Conservation (phyloP, 257 asterid genomes). For the Solanum virginianum region DNA sequence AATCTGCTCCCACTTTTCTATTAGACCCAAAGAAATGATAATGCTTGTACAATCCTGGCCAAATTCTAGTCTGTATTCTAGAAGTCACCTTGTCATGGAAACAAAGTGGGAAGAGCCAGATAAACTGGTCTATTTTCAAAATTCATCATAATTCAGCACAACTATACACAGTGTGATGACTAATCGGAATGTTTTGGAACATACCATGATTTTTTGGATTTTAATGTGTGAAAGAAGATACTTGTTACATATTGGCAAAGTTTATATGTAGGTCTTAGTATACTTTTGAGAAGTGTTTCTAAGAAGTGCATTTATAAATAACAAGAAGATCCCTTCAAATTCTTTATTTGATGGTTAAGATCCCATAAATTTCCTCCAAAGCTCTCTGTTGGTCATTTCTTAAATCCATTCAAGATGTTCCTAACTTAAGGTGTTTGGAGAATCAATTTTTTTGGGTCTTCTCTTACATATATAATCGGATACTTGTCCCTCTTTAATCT, state of each 20-base stretch:
- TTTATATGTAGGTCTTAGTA: not conserved
- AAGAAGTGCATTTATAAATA: not conserved
- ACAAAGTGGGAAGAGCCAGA: not conserved
- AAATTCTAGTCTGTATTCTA: not conserved
- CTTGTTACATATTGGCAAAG: not conserved
- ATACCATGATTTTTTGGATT: not conserved
- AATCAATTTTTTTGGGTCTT: not conserved
- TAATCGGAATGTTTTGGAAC: not conserved
- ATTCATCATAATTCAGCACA: not conserved
- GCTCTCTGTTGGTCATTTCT: not conserved
- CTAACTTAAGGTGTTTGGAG: not conserved
- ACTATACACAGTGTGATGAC: not conserved
- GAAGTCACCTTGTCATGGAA: slow-evolving; percentile 4
- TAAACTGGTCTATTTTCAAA: not conserved
- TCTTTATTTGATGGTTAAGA: not conserved
- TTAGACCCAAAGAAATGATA: too few species aligned
- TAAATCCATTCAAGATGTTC: not conserved
- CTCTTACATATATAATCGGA: not conserved
- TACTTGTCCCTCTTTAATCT: not conserved
- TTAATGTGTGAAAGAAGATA: not conserved
- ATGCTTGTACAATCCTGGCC: not conserved
- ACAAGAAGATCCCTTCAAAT: not conserved
- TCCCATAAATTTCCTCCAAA: not conserved
- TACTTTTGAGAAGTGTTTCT: too few species aligned
- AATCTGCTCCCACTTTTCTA: not conserved